Base-by-base conservation (phyloP, 1,139 yeast species). In the Hansenula sp. region DNA sequence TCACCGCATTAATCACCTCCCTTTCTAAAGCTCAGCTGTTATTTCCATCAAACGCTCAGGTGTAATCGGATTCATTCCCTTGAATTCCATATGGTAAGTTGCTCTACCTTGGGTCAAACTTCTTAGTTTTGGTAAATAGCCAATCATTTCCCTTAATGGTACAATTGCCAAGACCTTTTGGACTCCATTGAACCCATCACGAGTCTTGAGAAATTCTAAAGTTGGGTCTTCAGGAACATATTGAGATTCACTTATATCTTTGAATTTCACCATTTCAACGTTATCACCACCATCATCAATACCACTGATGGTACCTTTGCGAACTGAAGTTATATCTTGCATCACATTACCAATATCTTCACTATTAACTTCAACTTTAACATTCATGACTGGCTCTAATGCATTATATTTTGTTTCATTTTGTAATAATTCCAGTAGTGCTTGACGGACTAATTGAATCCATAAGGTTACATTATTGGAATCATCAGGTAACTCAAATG, bases 91-190 rank as follows among this genome's bases (percentile, higher is more conserved):
- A 50, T 81, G 81, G 60, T 87, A 89, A 2, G 82, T 77, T 3
- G 94, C 96, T 42, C 96, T 72, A 1, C 99, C 99, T 59, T 89
- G 91, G 0, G 98, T 91, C 55, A 90, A 70, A 34, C 95, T 83
- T 57, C 98, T 69, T 40, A 93, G 67, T 46, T 78, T 80, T 7
- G 83, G 80, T 44, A 89, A 73, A 60, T 93, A 93, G 1, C 97
- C 96, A 44, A 91, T 77, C 96, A 93, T 90, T 51, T 85, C 95
- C 50, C 84, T 75, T 55, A 93, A 70, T 10, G 99, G 98, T 0
- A 91, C 91, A 46, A 76, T 78, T 0, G 96, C 96, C 15, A 70
- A 68, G 33, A 91, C 77, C 3, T 77, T 67, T 57, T 86, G 85
- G 24, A 47, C 46, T 4, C 58, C 50, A 43, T 73, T 74, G 19